phyloP scores from a whole-genome alignment of 2,329 filamentous ascomycete species.

The Aspergillus terreus region DNA sequence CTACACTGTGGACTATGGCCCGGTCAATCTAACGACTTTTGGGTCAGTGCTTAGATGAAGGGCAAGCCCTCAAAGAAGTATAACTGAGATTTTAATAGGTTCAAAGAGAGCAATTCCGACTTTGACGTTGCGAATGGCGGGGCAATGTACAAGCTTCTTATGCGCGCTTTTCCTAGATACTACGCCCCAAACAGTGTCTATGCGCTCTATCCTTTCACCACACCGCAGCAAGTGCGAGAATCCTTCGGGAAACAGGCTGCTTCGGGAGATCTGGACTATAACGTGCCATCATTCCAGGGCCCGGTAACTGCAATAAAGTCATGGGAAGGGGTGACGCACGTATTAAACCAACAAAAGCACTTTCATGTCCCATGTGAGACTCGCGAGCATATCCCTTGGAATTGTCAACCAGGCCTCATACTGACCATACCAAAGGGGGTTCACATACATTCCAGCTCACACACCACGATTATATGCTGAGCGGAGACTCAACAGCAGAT shows the following conservation, averaged over 20 bases:
- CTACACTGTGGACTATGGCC: constrained; percentile 7
- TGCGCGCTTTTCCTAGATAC: constrained; percentile 5
- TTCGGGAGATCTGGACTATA: neutral
- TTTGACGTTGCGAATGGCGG: constrained; percentile 5
- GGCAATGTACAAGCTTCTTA: constrained; percentile 6
- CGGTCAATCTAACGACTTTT: constrained; percentile 6
- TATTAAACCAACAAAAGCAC: constrained; percentile 1
- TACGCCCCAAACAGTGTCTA: constrained; percentile 7
- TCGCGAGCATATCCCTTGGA: neutral
- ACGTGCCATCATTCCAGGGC: neutral
- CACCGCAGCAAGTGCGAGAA: neutral
- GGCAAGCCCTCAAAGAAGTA: neutral
- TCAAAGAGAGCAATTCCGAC: constrained; percentile 1
- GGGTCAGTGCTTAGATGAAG: neutral
- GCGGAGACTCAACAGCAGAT: neutral
- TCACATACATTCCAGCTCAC: constrained; percentile 4
- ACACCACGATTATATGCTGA: constrained; percentile 4
- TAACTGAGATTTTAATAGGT: neutral
- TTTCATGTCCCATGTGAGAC: constrained; percentile 6
- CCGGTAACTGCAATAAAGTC: neutral
- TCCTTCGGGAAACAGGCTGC: neutral
- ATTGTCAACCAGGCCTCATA: neutral
- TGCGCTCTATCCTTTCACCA: constrained; percentile 6
- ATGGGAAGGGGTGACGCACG: neutral
- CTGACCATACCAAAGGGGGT: neutral